A percentile compares a stretch with the other conserved stretches of the same genome.
Conservation (phyloP, 2,329 filamentous ascomycete genomes). For the Neonectria faginata region DNA sequence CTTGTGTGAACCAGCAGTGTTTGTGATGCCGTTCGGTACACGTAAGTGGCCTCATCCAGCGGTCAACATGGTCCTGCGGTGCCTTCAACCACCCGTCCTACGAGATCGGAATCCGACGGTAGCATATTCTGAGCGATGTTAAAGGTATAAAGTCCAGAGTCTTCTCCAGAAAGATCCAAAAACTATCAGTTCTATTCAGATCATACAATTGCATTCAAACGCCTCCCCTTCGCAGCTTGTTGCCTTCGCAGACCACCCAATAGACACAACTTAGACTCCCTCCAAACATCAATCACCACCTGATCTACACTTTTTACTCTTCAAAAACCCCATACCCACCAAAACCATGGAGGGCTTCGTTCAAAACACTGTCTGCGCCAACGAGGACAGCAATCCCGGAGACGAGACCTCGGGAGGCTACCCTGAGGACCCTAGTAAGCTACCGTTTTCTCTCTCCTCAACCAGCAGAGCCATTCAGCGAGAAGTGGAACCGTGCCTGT, state of each 20-base stretch:
- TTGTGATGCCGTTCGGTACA: slow-evolving; percentile 29
- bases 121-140: background rate
- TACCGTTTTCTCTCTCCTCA: background rate
- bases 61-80: slow-evolving; percentile 2
- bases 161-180: background rate
- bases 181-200: background rate
- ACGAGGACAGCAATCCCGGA: slow-evolving; percentile 24
- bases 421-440: slow-evolving; percentile 22
- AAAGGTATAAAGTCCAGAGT: background rate
- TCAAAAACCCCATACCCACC: background rate
- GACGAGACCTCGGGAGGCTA: slow-evolving; percentile 13
- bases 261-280: too few relatives aligned
- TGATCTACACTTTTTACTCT: background rate
- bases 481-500: background rate
- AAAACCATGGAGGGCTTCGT: slow-evolving; percentile 28
- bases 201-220: background rate
- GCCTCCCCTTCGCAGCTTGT: background rate
- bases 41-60: background rate
- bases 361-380: slow-evolving; percentile 8
- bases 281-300: background rate
- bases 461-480: background rate
- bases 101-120: background rate
- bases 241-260: background rate
- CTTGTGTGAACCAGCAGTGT: slow-evolving; percentile 15
- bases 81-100: slow-evolving; percentile 2